Conservation (phyloP, 768 basidiomycete genomes). For the Mycena alexandri region DNA sequence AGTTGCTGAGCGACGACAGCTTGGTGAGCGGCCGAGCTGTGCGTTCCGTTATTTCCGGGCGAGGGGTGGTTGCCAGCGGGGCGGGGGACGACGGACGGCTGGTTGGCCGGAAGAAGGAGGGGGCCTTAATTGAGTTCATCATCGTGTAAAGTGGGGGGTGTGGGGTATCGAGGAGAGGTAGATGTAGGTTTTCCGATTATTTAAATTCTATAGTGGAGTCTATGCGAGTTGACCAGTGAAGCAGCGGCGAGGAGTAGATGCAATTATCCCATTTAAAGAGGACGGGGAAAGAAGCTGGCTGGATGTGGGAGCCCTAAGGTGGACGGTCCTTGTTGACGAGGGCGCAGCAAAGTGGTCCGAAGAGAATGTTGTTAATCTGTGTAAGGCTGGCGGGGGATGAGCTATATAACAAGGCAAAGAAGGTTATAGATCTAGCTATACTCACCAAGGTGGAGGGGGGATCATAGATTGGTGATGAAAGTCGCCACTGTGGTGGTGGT, state of each 20-base stretch:
- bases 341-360: conserved; percentile 70
- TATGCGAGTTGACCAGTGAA: conserved; percentile 43
- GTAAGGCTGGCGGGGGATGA: conserved; percentile 52
- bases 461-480: conserved; percentile 19
- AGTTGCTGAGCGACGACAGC: conserved; percentile 65
- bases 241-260: conserved; percentile 43
- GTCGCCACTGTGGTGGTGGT: neutral
- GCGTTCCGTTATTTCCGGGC: conserved; percentile 62
- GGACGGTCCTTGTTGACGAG: conserved; percentile 81
- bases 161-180: conserved; percentile 31
- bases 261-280: conserved; percentile 67
- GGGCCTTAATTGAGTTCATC: conserved; percentile 79
- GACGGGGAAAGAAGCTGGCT: conserved; percentile 25
- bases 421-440: too few species aligned
- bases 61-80: conserved; percentile 50
- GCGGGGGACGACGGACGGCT: conserved; percentile 76
- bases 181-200: conserved; percentile 37
- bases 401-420: conserved; percentile 31
- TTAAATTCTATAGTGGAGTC: conserved; percentile 47
- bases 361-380: conserved; percentile 66
- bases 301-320: conserved; percentile 66
- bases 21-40: conserved; percentile 66
- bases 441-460: conserved; percentile 23
- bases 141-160: conserved; percentile 43
- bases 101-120: conserved; percentile 73